Percentiles rank a stretch among this genome's conserved stretches.
Evolutionary conservation across 768 basidiomycete genomes (phyloP).

Genomic region (Tremella mesenterica): DNA sequence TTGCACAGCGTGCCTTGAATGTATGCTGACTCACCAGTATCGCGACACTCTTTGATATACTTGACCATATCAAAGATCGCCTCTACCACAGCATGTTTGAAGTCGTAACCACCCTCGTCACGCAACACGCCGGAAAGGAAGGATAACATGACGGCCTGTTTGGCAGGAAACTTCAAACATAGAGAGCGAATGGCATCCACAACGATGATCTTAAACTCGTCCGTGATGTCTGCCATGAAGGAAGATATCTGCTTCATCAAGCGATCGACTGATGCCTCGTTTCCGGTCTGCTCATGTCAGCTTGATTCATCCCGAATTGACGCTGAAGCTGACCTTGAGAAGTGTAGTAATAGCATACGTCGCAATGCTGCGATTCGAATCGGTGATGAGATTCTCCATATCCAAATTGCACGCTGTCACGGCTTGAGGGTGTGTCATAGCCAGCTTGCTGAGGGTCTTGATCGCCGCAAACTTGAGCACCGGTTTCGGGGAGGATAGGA

Average conservation of each 20-base stretch:
- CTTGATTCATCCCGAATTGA: not conserved
- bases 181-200: slow-evolving; percentile 96
- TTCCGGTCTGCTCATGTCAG: slow-evolving; percentile 63
- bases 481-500: slow-evolving; percentile 89
- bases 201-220: slow-evolving; percentile 99
- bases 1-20: not conserved
- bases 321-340: slow-evolving; percentile 62
- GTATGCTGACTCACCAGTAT: slow-evolving; percentile 53
- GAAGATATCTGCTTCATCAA: slow-evolving; percentile 98
- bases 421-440: slow-evolving; percentile 71
- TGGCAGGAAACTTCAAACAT: slow-evolving; percentile 95
- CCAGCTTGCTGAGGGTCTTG: slow-evolving; percentile 81
- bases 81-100: slow-evolving; percentile 97
- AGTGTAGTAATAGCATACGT: slow-evolving; percentile 98
- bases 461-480: slow-evolving; percentile 96
- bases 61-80: slow-evolving; percentile 99
- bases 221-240: slow-evolving; percentile 98
- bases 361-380: slow-evolving; percentile 88
- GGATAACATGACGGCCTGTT: slow-evolving; percentile 91
- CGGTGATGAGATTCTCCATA: slow-evolving; percentile 90
- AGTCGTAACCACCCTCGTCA: slow-evolving; percentile 98
- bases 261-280: slow-evolving; percentile 96
- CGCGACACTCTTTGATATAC: slow-evolving; percentile 88
- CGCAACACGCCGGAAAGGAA: slow-evolving; percentile 94
- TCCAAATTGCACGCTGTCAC: slow-evolving; percentile 93